Percentiles rank a stretch among this genome's conserved stretches.
Evolutionary conservation across 108 stramenopile species (phyloP).

Genomic region (Nannochloropsis oceanica): DNA sequence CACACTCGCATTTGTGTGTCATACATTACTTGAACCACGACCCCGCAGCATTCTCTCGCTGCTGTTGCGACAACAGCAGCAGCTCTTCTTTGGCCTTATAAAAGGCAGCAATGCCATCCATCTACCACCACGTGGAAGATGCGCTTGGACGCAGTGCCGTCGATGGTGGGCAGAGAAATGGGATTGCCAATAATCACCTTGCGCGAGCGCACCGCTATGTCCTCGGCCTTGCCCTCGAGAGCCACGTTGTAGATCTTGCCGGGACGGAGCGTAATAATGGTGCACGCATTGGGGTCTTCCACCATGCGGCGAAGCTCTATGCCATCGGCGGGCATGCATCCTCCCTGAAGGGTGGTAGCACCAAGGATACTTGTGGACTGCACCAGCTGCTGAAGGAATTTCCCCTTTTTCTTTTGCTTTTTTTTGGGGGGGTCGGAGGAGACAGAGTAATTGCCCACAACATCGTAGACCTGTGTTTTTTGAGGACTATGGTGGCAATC

Average conservation of each 20-base stretch:
- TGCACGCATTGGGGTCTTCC: neutral
- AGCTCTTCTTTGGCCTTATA: conserved; percentile 63
- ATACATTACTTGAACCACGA: no score
- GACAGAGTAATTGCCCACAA: neutral
- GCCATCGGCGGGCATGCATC: neutral
- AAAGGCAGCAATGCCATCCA: conserved; percentile 57
- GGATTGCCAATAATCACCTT: neutral
- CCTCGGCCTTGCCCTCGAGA: neutral
- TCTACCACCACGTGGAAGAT: neutral
- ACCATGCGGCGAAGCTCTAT: neutral
- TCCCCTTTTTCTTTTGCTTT: neutral
- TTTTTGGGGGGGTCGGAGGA: no score
- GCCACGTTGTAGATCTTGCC: neutral
- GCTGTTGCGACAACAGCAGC: neutral
- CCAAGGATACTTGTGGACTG: neutral
- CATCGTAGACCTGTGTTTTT: no score
- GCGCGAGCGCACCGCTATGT: neutral
- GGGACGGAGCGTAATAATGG: neutral
- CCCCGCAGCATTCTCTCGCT: no score
- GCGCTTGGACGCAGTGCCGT: neutral
- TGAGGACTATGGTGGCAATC: no score
- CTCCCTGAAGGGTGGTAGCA: neutral
- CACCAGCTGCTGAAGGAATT: neutral
- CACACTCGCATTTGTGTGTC: no score
- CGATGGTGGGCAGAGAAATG: neutral